Percentiles rank a stretch among this genome's conserved stretches.
Conservation (phyloP, 1,284 basidiomycete genomes). For the Singerocomus rubriflavus region DNA sequence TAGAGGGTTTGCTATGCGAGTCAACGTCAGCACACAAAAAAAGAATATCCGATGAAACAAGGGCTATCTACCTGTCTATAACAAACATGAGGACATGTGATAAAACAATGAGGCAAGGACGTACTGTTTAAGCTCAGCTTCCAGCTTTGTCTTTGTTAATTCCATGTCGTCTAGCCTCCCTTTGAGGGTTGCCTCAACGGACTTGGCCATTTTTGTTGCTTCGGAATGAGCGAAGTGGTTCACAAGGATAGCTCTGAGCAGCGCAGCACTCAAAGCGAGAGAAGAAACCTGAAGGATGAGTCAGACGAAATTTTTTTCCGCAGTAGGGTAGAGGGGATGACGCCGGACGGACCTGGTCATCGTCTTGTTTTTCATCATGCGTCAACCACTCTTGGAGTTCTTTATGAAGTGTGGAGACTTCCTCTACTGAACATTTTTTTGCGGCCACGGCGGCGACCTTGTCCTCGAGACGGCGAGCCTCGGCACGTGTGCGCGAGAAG, state of each 20-base stretch:
- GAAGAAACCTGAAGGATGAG: constrained; percentile 48
- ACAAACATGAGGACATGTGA: constrained; percentile 22
- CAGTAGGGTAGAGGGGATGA: constrained; percentile 37
- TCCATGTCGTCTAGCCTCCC: constrained; percentile 63
- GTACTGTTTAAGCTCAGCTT: constrained; percentile 67
- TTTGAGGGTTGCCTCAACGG: constrained; percentile 56
- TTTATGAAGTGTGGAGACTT: constrained; percentile 68
- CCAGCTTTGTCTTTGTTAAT: constrained; percentile 52
- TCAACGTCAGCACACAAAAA: constrained; percentile 14
- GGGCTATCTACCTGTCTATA: constrained; percentile 31
- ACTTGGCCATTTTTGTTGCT: constrained; percentile 60
- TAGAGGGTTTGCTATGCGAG: constrained; percentile 52
- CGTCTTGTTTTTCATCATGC: constrained; percentile 48
- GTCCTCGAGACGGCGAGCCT: constrained; percentile 66
- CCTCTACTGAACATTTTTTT: constrained; percentile 83
- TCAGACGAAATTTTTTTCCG: constrained; percentile 16
- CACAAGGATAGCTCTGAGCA: constrained; percentile 74
- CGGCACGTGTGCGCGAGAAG: constrained; percentile 45
- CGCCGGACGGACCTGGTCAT: constrained; percentile 49
- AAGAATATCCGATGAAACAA: background rate
- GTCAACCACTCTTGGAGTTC: constrained; percentile 72
- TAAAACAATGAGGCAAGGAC: constrained; percentile 31
- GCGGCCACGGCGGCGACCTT: constrained; percentile 73
- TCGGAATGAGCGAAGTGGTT: constrained; percentile 77
- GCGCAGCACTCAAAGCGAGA: constrained; percentile 61